phyloP scores from a whole-genome alignment of 164 flowering plant genomes.

The Magnolia officinalis region DNA sequence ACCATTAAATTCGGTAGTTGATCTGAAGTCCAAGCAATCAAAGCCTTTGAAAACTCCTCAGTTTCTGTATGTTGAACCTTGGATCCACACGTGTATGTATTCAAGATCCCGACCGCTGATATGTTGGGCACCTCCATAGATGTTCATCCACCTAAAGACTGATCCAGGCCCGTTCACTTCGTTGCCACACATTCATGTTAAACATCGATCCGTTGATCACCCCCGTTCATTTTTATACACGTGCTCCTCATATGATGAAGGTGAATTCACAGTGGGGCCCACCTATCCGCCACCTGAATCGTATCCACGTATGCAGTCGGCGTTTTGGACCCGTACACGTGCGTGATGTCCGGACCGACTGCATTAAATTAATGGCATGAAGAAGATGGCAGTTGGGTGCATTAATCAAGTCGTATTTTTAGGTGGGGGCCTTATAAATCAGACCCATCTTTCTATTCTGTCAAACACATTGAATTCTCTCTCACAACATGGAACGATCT shows the following conservation, averaged over 20 bases:
- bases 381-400: background rate
- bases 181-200: background rate
- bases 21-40: background rate
- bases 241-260: background rate
- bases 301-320: background rate
- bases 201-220: background rate
- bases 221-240: background rate
- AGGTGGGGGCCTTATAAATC: constrained; percentile 1
- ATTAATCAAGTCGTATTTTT: background rate
- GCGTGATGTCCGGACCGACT: background rate
- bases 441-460: background rate
- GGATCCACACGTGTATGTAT: no score
- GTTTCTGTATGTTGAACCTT: background rate
- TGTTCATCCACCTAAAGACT: background rate
- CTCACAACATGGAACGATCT: background rate
- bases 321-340: background rate
- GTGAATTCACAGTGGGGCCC: background rate
- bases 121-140: background rate
- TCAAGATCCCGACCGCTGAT: background rate
- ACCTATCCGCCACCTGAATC: background rate
- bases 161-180: background rate
- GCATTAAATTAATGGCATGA: background rate
- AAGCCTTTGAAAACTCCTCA: background rate
- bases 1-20: background rate
- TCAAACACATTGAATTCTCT: background rate